Evolutionary conservation across 2,329 filamentous ascomycete species (phyloP), one percentile per base, ranked within the genome.

Genomic region (Scedosporium boydii): DNA sequence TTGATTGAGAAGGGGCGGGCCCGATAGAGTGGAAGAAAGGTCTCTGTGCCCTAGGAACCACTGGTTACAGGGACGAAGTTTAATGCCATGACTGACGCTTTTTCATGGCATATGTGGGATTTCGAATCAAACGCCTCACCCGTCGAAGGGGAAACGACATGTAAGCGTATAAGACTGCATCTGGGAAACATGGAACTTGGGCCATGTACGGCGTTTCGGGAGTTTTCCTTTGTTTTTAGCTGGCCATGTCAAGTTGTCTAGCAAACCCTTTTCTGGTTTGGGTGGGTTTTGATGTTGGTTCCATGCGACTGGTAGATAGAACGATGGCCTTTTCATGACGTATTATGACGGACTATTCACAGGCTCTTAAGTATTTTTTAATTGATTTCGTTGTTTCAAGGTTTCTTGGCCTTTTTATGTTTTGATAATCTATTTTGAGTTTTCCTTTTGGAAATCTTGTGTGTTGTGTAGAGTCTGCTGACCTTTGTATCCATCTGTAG

Each of bases 1-100:
- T 73, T 66, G 73, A 76, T 41, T 74, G 71, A 67, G 16, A 29
- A 57, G 26, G 26, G 56, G n/a, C 10, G 10, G 2, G 38, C 18
- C 51, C 23, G 18, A n/a, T 26, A 34, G 16, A 57, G 18, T n/a
- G 6, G 26, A n/a, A 29, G 53, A 41, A 38, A 16, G 14, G 16
- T 38, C 34, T 12, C 10, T 12, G 10, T 12, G 10, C 3, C 34
- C 34, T 38, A 38, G 34, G 10, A 38, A 6, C 34, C 10, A 38
- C 34, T 6, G 9, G 34, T 6, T 38, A 14, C 34, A 38, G 10
- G 34, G 34, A 38, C 34, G 34, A 12, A 44, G 60, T 44, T 6
- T 18, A 10, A 26, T 53, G 48, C 48, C 48, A 26, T 55, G 12
- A 9, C 6, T 55, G 23, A 55, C 18, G 6, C n/a, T 16, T 29